Base-by-base conservation (phyloP, 306 rosid species). In the Alnus rubra region DNA sequence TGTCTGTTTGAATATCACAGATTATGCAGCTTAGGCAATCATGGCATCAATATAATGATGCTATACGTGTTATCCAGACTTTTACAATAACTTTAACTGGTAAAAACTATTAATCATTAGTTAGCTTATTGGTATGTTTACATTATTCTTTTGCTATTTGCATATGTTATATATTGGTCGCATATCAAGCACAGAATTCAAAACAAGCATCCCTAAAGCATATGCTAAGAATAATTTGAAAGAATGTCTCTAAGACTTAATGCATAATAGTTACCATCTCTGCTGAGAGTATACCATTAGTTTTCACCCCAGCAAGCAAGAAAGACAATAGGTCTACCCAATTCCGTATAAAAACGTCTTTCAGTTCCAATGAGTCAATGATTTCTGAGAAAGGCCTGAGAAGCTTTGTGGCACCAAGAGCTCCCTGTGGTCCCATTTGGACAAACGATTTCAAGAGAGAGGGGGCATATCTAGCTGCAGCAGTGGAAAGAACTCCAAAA, bases 291-390 rank as follows among this genome's bases (percentile, higher is more conserved):
- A 94, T 74, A 69, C 87, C 91, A 83, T 91, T 78, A 63, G 95
- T 77, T 87, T 89, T 94, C 72, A 94, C 97, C 81, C 97, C 97
- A 72, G 98, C 97, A 63, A 94, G 97, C 91, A 94, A 89, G 95
- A 94, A 94, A 48, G 97, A 74, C 78, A 92, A 85, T 9, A 94
- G 87, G 84, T 94, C 98, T 75, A 94, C 77, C 98, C 97, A 94
- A 79, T 94, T 94, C 51, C 93, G 76, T 50, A 94, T 78, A 39
- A 92, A 94, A 73, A 92, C 93, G 74, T 94, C 92, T 76, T 87
- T 89, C 64, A 94, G 83, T 82, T 89, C 86, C 87, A 91, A 85
- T 19, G 86, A 88, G 63, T 92, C 92, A n/a, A 94, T 79, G 82
- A 92, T 86, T 87, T 92, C 95, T 1, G 97, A 91, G 88, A 94